phyloP scores from a whole-genome alignment of 306 rosid genomes.

The Betula pendula region DNA sequence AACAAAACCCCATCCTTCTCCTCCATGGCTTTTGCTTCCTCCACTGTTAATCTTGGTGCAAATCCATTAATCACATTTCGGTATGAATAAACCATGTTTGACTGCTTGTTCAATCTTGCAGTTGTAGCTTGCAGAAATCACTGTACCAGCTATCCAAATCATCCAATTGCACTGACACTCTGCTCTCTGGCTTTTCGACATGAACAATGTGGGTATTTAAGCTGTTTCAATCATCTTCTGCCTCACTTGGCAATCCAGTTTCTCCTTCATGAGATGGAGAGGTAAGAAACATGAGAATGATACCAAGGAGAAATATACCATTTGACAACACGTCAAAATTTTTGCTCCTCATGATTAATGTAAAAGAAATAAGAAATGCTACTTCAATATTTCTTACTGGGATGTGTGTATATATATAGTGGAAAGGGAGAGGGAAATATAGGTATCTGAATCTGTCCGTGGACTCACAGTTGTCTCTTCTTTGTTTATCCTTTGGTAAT shows the following conservation, averaged over 20 bases:
- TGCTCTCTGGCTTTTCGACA: slow-evolving; percentile 40
- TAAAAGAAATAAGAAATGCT: no score
- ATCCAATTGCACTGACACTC: slow-evolving; percentile 26
- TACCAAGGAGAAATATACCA: not conserved
- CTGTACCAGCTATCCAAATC: slow-evolving; percentile 58
- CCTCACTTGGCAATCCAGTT: not conserved
- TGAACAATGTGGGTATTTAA: slow-evolving; percentile 48
- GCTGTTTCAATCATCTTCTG: not conserved
- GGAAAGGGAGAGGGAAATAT: no score
- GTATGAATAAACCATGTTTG: slow-evolving; percentile 46
- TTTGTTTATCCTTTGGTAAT: no score
- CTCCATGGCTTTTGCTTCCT: slow-evolving; percentile 54
- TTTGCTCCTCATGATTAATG: not conserved
- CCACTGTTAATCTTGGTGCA: slow-evolving; percentile 48
- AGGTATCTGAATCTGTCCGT: no score
- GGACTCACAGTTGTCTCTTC: no score
- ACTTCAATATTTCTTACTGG: no score
- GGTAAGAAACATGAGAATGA: not conserved
- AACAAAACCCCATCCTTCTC: slow-evolving; percentile 54
- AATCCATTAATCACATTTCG: slow-evolving; percentile 57
- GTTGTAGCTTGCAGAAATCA: slow-evolving; percentile 40
- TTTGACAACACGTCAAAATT: not conserved
- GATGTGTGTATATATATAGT: no score
- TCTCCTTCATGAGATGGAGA: not conserved
- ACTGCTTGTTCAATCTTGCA: slow-evolving; percentile 4